Base-by-base conservation (phyloP, 2,329 filamentous ascomycete species). In the Verticillium isaacii region DNA sequence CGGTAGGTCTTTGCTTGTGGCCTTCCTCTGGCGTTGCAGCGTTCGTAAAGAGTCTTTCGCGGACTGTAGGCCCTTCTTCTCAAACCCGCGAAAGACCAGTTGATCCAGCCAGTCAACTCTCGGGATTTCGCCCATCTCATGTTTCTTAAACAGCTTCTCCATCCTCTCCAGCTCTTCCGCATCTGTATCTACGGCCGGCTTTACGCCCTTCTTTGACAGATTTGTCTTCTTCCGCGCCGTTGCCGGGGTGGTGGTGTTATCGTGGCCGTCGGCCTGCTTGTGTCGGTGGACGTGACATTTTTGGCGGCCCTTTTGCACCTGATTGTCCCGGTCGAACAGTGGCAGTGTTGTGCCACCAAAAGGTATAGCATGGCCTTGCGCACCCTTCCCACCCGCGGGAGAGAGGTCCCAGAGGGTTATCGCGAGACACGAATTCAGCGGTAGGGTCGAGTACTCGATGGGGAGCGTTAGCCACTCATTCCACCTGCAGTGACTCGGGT, bases 401-500 rank as follows among this genome's bases (percentile, higher is more conserved):
- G 92, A 96, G 17, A 97, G 76, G 72, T 99, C 96, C 95, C 95
- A 99, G 62, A 98, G 78, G 0, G 96, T 99, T 63, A 99, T 92
- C 23, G 93, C 93, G 39, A 99, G 83, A 70, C 92, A 90, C 2
- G 93, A 88, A 69, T 92, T 91, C 54, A 89, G 80, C 0, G 95
- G 93, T 1, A 96, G 84, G 62, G 90, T 89, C 64, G 91, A 89
- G 74, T 97, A 95, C 5, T 88, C 85, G 64, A 98, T 87, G 0
- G 95, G 94, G 45, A 99, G 80, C 36, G 89, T 87, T 32, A 99
- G 85, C 95, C 96, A 99, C 78, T 98, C 94, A 73, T 96, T 97
- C 95, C 95, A 97, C 72, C 87, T 88, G 62, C 70, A 68, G 34
- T 62, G 19, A 8, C 17, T 32, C 62, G 56, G 60, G 65, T 68